These are phyloP conservation scores for Pistacia integerrima DNA, from an alignment of 345 rosid species.

Conservation along the genomic window DNA sequence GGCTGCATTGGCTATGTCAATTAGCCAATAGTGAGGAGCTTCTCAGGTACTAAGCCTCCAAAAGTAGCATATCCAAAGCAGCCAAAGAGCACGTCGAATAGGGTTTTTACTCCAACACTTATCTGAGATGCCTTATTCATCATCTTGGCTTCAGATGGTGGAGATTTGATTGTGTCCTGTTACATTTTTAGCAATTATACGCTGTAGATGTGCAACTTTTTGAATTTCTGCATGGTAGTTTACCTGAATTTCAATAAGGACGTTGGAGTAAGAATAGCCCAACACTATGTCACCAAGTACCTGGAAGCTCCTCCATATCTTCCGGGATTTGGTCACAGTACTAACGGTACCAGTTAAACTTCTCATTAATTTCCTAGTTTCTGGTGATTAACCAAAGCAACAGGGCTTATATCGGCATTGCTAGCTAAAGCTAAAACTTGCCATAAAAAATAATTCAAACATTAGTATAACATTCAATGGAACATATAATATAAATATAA, in stretches of 20 bases:
- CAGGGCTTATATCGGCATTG: constrained; percentile 21
- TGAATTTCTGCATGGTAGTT: too few relatives aligned
- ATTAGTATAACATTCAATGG: too few relatives aligned
- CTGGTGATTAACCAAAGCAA: neutral
- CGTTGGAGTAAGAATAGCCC: constrained; percentile 79
- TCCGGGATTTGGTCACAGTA: constrained; percentile 40
- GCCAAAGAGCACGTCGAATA: constrained; percentile 72
- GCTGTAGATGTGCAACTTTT: neutral
- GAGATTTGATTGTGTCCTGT: too few relatives aligned
- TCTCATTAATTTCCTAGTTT: constrained; percentile 57
- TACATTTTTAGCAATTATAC: constrained; percentile 15
- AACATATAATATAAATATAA: too few relatives aligned
- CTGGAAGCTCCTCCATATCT: constrained; percentile 48
- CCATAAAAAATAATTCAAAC: too few relatives aligned
- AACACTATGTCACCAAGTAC: constrained; percentile 89
- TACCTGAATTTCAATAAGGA: constrained; percentile 83
- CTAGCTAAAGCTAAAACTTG: constrained; percentile 25
- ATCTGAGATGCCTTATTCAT: constrained; percentile 71
- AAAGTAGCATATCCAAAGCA: constrained; percentile 40
- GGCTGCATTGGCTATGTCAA: constrained; percentile 68
- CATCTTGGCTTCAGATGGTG: constrained; percentile 34
- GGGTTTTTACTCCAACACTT: constrained; percentile 68
- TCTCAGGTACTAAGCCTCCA: constrained; percentile 76
- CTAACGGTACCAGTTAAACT: constrained; percentile 21
- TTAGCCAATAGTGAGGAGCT: constrained; percentile 47